A percentile compares a stretch with the other conserved stretches of the same genome.
Evolutionary conservation across 164 flowering plant species (phyloP).

Genomic region (Houttuynia cordata): DNA sequence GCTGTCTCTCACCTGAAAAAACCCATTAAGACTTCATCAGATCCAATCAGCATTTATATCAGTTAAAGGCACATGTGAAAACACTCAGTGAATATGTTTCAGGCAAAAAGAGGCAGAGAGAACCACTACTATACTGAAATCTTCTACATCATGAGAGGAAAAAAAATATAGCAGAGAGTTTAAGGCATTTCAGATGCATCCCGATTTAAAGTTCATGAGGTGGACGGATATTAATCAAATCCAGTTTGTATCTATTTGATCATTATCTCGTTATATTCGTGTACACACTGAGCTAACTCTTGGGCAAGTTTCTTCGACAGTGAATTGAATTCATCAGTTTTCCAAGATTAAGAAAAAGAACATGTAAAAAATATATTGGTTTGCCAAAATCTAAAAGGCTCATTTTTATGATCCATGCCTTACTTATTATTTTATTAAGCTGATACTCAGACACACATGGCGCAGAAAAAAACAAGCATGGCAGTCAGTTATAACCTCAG

Average conservation of each 20-base stretch:
- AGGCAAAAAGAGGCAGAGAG: background rate
- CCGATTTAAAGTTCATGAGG: too few relatives aligned
- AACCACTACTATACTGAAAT: background rate
- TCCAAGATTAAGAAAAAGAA: too few relatives aligned
- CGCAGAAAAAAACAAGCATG: background rate
- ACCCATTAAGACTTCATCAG: too few relatives aligned
- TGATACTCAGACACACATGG: background rate
- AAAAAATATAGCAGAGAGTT: background rate
- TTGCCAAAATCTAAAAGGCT: too few relatives aligned
- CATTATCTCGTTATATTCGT: too few relatives aligned
- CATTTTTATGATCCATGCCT: too few relatives aligned
- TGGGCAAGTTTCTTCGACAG: background rate
- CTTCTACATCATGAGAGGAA: background rate
- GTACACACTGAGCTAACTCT: too few relatives aligned
- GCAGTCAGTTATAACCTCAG: slow-evolving; percentile 47
- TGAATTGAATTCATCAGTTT: too few relatives aligned
- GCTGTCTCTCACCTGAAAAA: slow-evolving; percentile 71
- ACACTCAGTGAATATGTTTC: too few relatives aligned
- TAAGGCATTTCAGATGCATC: background rate
- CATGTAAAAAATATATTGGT: too few relatives aligned
- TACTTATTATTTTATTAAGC: background rate
- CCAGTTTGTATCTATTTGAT: too few relatives aligned
- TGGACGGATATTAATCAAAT: too few relatives aligned
- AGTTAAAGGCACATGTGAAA: background rate
- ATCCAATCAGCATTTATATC: background rate